These are phyloP conservation scores for Canavalia ensiformis DNA, from an alignment of 306 rosid genomes.

Conservation along the genomic window DNA sequence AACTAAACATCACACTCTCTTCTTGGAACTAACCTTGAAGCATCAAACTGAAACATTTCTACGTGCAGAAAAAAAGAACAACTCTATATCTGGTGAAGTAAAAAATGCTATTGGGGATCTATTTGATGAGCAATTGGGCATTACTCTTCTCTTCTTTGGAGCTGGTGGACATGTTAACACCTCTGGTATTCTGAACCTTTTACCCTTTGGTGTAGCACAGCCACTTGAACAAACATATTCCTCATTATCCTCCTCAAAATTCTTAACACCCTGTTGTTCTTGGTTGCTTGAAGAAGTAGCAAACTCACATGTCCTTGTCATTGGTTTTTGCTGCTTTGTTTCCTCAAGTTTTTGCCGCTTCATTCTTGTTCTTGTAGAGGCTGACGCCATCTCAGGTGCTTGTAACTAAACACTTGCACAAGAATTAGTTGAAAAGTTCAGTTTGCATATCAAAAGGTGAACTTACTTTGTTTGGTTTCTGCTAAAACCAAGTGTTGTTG, in stretches of 20 bases:
- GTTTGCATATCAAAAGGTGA: conserved; percentile 39
- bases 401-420: conserved; percentile 1
- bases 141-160: conserved; percentile 66
- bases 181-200: conserved; percentile 62
- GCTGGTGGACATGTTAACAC: conserved; percentile 65
- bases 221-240: conserved; percentile 40
- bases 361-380: conserved; percentile 40
- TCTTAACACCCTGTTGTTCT: conserved; percentile 18
- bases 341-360: conserved; percentile 39
- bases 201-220: conserved; percentile 67
- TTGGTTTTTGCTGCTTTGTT: conserved; percentile 37
- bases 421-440: conserved; percentile 34
- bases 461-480: conserved; percentile 38
- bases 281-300: conserved; percentile 36
- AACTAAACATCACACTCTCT: conserved; percentile 30
- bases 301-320: conserved; percentile 30
- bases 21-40: conserved; percentile 21
- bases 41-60: conserved; percentile 44
- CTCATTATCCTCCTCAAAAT: conserved; percentile 19
- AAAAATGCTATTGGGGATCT: conserved; percentile 47
- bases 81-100: conserved; percentile 63
- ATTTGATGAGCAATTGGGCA: conserved; percentile 44
- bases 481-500: conserved; percentile 14
- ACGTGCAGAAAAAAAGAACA: conserved; percentile 62
- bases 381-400: conserved; percentile 47